Evolutionary conservation across 352 stramenopile genomes (phyloP), one percentile per base, ranked within the genome.

Genomic region (Globisporangium apiculatum): DNA sequence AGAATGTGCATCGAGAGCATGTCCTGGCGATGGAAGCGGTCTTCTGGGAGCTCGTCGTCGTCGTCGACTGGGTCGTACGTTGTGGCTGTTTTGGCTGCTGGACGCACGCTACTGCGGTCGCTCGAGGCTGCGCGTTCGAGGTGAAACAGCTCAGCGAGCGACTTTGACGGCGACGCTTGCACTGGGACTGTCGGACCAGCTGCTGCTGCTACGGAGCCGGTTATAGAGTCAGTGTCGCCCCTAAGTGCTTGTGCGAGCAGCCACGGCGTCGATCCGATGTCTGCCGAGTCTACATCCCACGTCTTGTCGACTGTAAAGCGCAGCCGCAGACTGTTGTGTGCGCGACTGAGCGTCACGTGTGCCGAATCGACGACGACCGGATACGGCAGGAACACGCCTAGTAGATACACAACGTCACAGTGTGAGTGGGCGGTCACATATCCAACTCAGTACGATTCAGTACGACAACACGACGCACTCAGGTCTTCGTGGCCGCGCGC

Each of bases 1-100:
- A 93, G 65, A 68, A 88, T 89, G 56, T 89, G 82, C 81, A 93
- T 91, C 11, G 83, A 93, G 73, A 93, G 78, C 79, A 93, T 89
- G 60, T 93, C 79, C 48, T 83, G 82, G 48, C 75, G 75, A 38
- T 93, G 83, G 57, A 89, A 93, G 10, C 69, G 58, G n/a, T 93
- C 79, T 54, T 93, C 79, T 1, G 83, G 81, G 3, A 93, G 72
- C 53, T 91, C 79, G 63, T 88, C 79, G 35, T 91, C 79, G 47
- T 92, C 79, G 38, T 80, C 60, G 37, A 89, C 79, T 36, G 74
- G 77, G n/a, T 88, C 79, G 72, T 68, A 87, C 46, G 24, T 59
- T 62, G 41, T 42, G n/a, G 24, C 18, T 52, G 52, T 58, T 36
- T n/a, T 11, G 48, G 48, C 37, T 43, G 37, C 4, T 45, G 46